Base-by-base conservation (phyloP, 768 basidiomycete species). In the Psilocybe sp. region DNA sequence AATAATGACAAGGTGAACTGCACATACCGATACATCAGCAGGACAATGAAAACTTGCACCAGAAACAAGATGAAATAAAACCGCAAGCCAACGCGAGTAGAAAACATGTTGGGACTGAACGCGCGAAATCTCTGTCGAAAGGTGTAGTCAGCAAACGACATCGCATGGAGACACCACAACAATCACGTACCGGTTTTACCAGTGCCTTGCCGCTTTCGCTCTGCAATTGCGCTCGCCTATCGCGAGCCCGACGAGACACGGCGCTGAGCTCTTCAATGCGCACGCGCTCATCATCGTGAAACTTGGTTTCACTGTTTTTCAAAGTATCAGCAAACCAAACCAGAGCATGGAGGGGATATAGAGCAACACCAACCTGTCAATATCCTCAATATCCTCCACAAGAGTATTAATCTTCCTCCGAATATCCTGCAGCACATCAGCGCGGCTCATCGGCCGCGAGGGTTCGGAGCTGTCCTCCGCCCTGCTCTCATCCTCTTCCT, bases 11-110 rank as follows among this genome's bases (percentile, higher is more conserved):
- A 35, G n/a, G 32, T 4, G n/a, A n/a, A n/a, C n/a, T n/a, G 16
- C 20, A 59, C 74, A 10, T 62, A 87, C 86, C 78, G 77, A 65
- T 82, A 85, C 75, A 87, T 77, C 14, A 76, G 50, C 46, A 78
- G 54, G 32, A 76, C 49, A 19, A 85, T 39, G 0, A 79, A 14
- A 7, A 80, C 16, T 52, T 86, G 84, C 4, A 78, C 15, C 39
- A 69, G 5, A 46, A 64, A 20, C 47, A 62, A 31, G 13, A 59
- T 44, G 45, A 50, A 16, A 43, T 54, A 61, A 48, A 64, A 55
- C 55, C 60, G 59, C 44, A 59, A 46, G 47, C 43, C 23, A 31
- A 28, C 23, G 3, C 7, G 23, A 28, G 23, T 28, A 31, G n/a
- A 20, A 19, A 36, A 36, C 16, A 13, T 43, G 28, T 34, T 18